Evolutionary conservation across 176 grass and related monocot species (phyloP), one percentile per base, ranked within the genome.

Genomic region (Zea luxurians): DNA sequence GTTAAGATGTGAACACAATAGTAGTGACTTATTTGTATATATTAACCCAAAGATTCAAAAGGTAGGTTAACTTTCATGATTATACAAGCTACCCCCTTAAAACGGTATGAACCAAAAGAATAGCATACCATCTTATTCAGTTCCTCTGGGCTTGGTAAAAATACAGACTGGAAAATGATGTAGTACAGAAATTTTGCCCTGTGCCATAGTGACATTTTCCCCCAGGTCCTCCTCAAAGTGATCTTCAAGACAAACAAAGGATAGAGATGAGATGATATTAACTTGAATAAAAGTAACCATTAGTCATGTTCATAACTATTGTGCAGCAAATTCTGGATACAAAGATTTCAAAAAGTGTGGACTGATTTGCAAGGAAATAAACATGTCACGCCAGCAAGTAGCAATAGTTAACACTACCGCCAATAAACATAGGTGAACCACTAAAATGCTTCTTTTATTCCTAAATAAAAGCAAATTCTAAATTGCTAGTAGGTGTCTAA

Each of bases 171-270:
- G 80, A 97, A 97, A 80, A 97, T 18, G 75, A 97, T 94, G 20
- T 82, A 84, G 66, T 90, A 95, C 66, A 98, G 66, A 85, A 98
- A 95, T 76, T 98, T 98, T 35, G 78, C 75, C 48, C 80, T 90
- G 86, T 92, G 85, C 96, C 96, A 95, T 37, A 86, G 44, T 66
- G 92, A 83, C 92, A 98, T 95, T 40, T 58, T 90, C 0, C 88
- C 81, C 92, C 92, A 93, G 65, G 90, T 98, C 86, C 92, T 98
- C 78, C 83, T 92, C 66, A 98, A 83, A 81, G 96, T 98, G 65
- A 98, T 95, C 96, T 98, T 78, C 79, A 68, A 72, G 68, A 80
- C n/a, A 78, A 79, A 86, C 35, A 86, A 36, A 35, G 44, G 45
- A 89, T 2, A 58, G 49, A 21, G 8, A 57, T 43, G 21, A 34